Evolutionary conservation across 1,284 basidiomycete species (phyloP), one percentile per base, ranked within the genome.

Genomic region (Mycena citricolor): DNA sequence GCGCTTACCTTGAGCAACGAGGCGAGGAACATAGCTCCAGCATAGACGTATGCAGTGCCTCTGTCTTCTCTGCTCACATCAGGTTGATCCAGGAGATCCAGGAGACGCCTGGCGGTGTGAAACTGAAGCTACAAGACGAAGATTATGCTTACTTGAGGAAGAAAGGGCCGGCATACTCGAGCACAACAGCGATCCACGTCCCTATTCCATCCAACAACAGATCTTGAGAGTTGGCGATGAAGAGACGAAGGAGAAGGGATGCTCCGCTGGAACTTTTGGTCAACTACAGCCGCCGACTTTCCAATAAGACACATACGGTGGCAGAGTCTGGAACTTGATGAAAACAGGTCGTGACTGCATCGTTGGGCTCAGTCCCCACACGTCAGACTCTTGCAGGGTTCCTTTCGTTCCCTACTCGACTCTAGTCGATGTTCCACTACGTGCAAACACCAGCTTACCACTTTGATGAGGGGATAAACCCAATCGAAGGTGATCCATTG

Each of bases 401-500:
- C 68, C 70, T 42, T 70, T 56, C 17, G 77, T 72, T 6, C 86
- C 87, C 64, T 62, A 13, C 12, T 5, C 6, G 5, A 6, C 22
- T 13, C 13, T 6, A 35, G 23, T 31, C 14, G 2, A 28, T 10
- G 19, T 21, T 23, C 14, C 12, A 10, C 10, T n/a, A 11, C 10
- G 24, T 25, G 14, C 16, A 8, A 12, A 19, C 26, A 8, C 16
- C 6, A 7, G 16, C 47, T 3, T 5, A 49, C 47, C 5, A 30
- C 67, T 42, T 65, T 58, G 47, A 93, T 75, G 19, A 91, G 69
- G 0, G 82, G 79, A 50, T 76, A 73, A 34, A 92, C 72, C 90
- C 90, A 94, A 20, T 61, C 65, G 65, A 93, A 94, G 0, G 83
- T 81, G n/a, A 86, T 65, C 85, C 89, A 92, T 4, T 79, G 74